Percentiles rank a stretch among this genome's conserved stretches.
These are phyloP conservation scores for Ogataea parapolymorpha DNA, from an alignment of 805 yeast species.

Conservation along the genomic window DNA sequence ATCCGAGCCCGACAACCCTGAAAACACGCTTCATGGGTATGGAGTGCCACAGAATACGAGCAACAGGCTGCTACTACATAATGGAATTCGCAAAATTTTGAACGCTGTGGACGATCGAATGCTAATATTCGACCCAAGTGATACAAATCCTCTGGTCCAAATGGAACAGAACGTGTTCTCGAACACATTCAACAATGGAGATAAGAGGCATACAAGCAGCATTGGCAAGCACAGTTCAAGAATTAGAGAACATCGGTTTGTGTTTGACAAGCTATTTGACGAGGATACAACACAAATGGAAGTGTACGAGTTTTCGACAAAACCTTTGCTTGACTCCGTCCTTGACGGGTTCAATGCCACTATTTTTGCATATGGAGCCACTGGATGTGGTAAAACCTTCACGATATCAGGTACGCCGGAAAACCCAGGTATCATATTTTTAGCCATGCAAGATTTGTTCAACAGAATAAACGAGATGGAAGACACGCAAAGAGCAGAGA, in stretches of 20 bases:
- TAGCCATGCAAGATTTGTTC: constrained; percentile 76
- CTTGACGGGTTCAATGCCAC: constrained; percentile 88
- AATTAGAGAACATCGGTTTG: constrained; percentile 71
- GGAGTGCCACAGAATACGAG: constrained; percentile 32
- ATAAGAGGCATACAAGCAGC: constrained; percentile 15
- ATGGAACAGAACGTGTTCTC: constrained; percentile 40
- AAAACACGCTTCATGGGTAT: constrained; percentile 3
- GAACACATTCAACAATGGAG: constrained; percentile 9
- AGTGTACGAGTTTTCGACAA: constrained; percentile 63
- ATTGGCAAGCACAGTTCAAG: constrained; percentile 38
- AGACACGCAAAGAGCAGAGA: constrained; percentile 55
- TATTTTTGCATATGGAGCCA: constrained; percentile 94
- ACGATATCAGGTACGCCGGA: constrained; percentile 77
- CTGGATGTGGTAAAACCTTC: constrained; percentile 97
- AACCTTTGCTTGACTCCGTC: constrained; percentile 68
- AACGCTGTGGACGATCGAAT: constrained; percentile 81
- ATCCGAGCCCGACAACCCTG: constrained; percentile 29
- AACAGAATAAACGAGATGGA: constrained; percentile 50
- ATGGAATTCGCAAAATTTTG: constrained; percentile 64
- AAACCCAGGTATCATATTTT: constrained; percentile 74
- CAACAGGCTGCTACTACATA: constrained; percentile 13
- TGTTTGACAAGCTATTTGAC: constrained; percentile 78
- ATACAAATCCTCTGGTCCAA: constrained; percentile 53
- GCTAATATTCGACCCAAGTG: constrained; percentile 85
- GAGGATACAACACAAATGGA: constrained; percentile 60